phyloP scores from a whole-genome alignment of 73 alveolate genomes.

The Paramecium biaurelia region DNA sequence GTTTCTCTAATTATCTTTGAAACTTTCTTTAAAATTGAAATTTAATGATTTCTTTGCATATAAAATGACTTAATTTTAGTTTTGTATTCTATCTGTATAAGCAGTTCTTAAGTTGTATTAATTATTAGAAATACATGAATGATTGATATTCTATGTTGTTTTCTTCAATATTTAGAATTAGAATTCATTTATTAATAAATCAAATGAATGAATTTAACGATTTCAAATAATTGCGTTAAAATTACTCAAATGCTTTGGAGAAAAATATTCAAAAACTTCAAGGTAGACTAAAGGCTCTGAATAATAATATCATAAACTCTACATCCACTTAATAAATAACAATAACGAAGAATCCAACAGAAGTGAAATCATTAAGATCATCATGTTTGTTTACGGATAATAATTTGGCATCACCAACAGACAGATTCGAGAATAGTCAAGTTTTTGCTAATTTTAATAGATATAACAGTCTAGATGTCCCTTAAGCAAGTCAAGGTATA shows the following conservation, averaged over 20 bases:
- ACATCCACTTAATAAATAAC: background rate
- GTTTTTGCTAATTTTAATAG: background rate
- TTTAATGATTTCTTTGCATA: background rate
- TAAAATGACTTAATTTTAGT: too few species aligned
- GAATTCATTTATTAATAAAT: background rate
- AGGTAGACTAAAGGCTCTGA: background rate
- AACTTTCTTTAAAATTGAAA: background rate
- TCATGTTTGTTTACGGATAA: background rate
- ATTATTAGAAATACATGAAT: background rate
- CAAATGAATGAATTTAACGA: background rate
- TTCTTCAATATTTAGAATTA: background rate
- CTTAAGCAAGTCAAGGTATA: background rate
- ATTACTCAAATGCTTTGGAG: background rate
- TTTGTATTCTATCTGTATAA: too few species aligned
- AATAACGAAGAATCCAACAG: conserved; percentile 16
- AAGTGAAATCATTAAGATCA: conserved; percentile 16
- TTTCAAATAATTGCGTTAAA: background rate
- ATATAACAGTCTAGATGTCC: background rate
- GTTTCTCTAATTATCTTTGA: too few species aligned
- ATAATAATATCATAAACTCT: background rate
- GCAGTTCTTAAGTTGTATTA: too few species aligned
- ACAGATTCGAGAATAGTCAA: background rate
- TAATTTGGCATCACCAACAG: background rate
- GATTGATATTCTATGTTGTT: background rate
- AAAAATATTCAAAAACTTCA: background rate